Conservation (phyloP, 805 yeast species). For the Teunomyces barrocoloradensis region DNA sequence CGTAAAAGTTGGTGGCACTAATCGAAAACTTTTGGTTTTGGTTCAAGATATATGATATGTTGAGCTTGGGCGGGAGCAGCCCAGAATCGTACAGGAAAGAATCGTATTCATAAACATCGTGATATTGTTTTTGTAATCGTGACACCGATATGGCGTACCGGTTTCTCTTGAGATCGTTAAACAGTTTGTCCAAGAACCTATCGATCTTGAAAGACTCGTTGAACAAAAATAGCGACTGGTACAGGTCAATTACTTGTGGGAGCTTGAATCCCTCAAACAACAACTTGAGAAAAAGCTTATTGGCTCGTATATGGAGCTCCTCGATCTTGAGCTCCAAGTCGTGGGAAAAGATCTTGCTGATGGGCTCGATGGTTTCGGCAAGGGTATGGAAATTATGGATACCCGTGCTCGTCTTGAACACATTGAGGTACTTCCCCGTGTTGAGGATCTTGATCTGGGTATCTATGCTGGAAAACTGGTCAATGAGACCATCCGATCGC, state of each 20-base stretch:
- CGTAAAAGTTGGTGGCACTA: constrained; percentile 46
- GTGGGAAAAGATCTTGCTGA: constrained; percentile 31
- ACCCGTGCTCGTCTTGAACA: constrained; percentile 60
- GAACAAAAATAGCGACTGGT: constrained; percentile 60
- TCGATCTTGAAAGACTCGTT: constrained; percentile 51
- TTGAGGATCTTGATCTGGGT: constrained; percentile 64
- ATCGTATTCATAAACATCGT: constrained; percentile 12
- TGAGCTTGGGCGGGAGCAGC: constrained; percentile 46
- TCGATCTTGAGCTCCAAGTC: constrained; percentile 56
- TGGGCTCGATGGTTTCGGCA: constrained; percentile 25
- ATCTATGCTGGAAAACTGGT: constrained; percentile 53
- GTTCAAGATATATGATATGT: constrained; percentile 75
- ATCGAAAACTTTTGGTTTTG: constrained; percentile 32
- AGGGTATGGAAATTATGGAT: constrained; percentile 33
- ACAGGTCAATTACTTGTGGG: constrained; percentile 39
- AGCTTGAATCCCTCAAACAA: constrained; percentile 62
- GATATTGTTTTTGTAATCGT: constrained; percentile 23
- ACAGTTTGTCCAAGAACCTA: constrained; percentile 49
- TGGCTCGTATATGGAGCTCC: constrained; percentile 66
- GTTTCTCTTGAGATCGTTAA: constrained; percentile 51
- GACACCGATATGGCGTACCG: constrained; percentile 30
- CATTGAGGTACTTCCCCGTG: constrained; percentile 83
- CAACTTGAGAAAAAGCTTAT: constrained; percentile 54
- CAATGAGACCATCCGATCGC: constrained; percentile 70
- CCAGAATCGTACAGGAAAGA: constrained; percentile 19